These are phyloP conservation scores for Nicotiana obtusifolia DNA, from an alignment of 257 asterid genomes.

Conservation along the genomic window DNA sequence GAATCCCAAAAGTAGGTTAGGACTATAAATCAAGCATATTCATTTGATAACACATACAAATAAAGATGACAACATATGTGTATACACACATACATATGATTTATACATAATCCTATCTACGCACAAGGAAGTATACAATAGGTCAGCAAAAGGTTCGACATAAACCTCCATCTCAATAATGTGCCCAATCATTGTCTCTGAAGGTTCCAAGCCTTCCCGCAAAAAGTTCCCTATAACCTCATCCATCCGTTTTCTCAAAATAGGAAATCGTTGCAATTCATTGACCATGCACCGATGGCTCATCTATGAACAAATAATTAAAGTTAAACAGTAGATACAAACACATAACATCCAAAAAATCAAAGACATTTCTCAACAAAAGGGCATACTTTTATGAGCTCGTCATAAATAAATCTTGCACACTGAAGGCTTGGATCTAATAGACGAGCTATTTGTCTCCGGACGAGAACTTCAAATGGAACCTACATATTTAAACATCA, in stretches of 20 bases:
- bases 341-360: neutral
- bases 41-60: neutral
- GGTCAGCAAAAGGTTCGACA: neutral
- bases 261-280: constrained; percentile 85
- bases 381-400: constrained; percentile 68
- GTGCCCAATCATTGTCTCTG: constrained; percentile 83
- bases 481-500: constrained; percentile 41
- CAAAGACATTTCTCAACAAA: neutral
- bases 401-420: constrained; percentile 88
- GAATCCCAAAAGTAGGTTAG: neutral
- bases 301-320: constrained; percentile 43
- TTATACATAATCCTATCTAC: neutral
- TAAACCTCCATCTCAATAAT: constrained; percentile 91
- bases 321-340: neutral
- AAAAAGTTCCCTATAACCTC: constrained; percentile 69
- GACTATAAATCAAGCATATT: neutral
- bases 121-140: neutral
- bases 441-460: constrained; percentile 83
- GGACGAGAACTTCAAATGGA: constrained; percentile 91
- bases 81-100: neutral
- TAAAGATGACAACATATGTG: neutral
- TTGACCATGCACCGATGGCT: constrained; percentile 77
- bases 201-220: constrained; percentile 80
- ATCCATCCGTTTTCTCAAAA: constrained; percentile 69
- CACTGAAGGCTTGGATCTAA: constrained; percentile 98